Evolutionary conservation across 2,329 filamentous ascomycete species (phyloP), one percentile per base, ranked within the genome.

Genomic region (Penicillium sp.): DNA sequence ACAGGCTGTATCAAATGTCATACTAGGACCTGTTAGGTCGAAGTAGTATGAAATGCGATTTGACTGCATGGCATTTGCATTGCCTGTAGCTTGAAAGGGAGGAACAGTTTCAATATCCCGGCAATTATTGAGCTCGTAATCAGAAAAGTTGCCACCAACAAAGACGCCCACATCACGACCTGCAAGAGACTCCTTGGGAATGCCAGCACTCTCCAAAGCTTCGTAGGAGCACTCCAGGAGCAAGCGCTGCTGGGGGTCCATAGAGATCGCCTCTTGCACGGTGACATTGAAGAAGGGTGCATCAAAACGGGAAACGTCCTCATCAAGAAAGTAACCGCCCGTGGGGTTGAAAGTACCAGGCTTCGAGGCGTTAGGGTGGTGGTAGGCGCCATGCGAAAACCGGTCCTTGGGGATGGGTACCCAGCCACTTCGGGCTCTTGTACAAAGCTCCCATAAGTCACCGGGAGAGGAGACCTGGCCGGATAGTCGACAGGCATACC

Each of bases 1-100:
- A 37, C 72, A 75, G 10, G 67, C 70, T 0, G 72, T 74, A 25
- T 75, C 69, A 3, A 74, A 52, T 10, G 70, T 70, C 25, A 74
- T 53, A 51, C 67, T 71, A 1, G 69, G 71, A 3, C 74, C 74
- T 33, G 64, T 61, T 25, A 73, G 54, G 43, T 73, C 63, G 22
- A 72, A 72, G 58, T 71, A 73, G 49, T 73, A 70, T 4, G 66
- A 71, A 28, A 75, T 68, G 7, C 71, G 66, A 49, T 73, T 72
- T 14, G 69, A 65, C 49, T 67, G 63, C 8, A 73, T 59, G 0
- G 68, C 62, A 25, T 61, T 14, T 0, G 66, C 65, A 55, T 65
- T 68, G 2, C 70, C 70, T 0, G 67, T 70, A 5, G 66, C 66
- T 52, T 70, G 64, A 30, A 63, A 65, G 7, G 54, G 60, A 6